These are phyloP conservation scores for Iberis amara DNA, from an alignment of 441 rosid species.

Conservation along the genomic window DNA sequence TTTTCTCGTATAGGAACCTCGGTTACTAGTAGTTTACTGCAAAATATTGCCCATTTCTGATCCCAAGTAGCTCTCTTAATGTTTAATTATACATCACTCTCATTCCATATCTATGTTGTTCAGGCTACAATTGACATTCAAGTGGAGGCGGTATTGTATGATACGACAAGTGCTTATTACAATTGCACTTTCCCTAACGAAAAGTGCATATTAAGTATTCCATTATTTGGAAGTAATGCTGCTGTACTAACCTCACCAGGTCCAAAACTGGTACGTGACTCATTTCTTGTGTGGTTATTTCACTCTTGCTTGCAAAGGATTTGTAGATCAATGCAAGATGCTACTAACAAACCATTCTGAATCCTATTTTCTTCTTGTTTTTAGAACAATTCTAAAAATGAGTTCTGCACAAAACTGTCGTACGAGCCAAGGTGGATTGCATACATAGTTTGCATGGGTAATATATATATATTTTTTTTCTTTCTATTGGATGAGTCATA, in stretches of 20 bases:
- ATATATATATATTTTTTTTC: slow-evolving; percentile 9
- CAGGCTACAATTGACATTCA: slow-evolving; percentile 66
- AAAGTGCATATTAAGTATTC: slow-evolving; percentile 47
- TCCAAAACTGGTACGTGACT: slow-evolving; percentile 45
- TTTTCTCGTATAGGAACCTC: neutral
- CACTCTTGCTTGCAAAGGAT: slow-evolving; percentile 1
- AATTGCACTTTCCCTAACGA: slow-evolving; percentile 58
- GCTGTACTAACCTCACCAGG: slow-evolving; percentile 69
- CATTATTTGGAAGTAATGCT: slow-evolving; percentile 58
- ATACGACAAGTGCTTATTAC: slow-evolving; percentile 71
- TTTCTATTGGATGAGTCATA: slow-evolving; percentile 9
- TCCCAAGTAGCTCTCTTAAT: slow-evolving; percentile 1
- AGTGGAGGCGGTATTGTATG: slow-evolving; percentile 53
- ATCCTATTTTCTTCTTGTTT: slow-evolving; percentile 20
- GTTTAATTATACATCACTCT: neutral
- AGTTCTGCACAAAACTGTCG: slow-evolving; percentile 67
- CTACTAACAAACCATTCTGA: slow-evolving; percentile 12
- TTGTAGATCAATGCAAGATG: slow-evolving; percentile 11
- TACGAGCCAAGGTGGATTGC: slow-evolving; percentile 92
- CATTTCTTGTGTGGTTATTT: slow-evolving; percentile 13
- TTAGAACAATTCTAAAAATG: slow-evolving; percentile 49
- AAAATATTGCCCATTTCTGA: neutral
- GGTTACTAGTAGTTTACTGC: neutral
- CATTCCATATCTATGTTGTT: slow-evolving; percentile 12
- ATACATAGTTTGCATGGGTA: slow-evolving; percentile 82